Evolutionary conservation across 768 basidiomycete genomes (phyloP).

Genomic region (Lactarius hatsudake): DNA sequence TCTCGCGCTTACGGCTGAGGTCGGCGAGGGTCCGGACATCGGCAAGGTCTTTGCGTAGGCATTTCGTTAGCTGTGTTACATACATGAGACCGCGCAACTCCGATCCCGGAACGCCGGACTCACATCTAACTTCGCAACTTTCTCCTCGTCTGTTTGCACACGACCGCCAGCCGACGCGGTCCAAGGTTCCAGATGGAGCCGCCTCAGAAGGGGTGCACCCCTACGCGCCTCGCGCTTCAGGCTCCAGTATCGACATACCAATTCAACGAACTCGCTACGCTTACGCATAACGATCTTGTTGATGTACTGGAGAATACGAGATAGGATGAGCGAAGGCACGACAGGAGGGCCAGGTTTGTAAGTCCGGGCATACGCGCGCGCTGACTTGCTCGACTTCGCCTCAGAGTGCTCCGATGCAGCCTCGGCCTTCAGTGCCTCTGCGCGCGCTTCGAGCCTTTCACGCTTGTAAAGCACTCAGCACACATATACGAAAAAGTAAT

Average conservation of each 20-base stretch:
- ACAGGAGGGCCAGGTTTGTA: slow-evolving; percentile 93
- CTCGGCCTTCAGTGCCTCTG: slow-evolving; percentile 52
- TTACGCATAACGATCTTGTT: slow-evolving; percentile 66
- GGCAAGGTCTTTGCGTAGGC: slow-evolving; percentile 74
- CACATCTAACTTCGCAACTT: slow-evolving; percentile 77
- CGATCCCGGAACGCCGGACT: slow-evolving; percentile 29
- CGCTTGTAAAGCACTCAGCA: slow-evolving; percentile 40
- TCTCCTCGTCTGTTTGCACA: slow-evolving; percentile 78
- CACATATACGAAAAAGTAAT: neutral
- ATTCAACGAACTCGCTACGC: slow-evolving; percentile 70
- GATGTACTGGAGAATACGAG: slow-evolving; percentile 74
- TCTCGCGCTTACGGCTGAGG: slow-evolving; percentile 74
- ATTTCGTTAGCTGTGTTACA: slow-evolving; percentile 50
- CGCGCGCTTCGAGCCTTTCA: slow-evolving; percentile 65
- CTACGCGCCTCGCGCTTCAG: slow-evolving; percentile 90
- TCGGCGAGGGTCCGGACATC: slow-evolving; percentile 64
- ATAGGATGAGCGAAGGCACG: slow-evolving; percentile 82
- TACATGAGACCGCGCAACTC: neutral
- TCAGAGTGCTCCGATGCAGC: slow-evolving; percentile 43
- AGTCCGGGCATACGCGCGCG: slow-evolving; percentile 87
- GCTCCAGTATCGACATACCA: slow-evolving; percentile 94
- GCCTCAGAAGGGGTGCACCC: slow-evolving; percentile 89
- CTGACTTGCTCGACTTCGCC: slow-evolving; percentile 63
- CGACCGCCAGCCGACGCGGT: slow-evolving; percentile 69
- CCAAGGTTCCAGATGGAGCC: slow-evolving; percentile 97